Evolutionary conservation across 176 grass and related monocot genomes (phyloP).

Genomic region (Paspalum vaginatum): DNA sequence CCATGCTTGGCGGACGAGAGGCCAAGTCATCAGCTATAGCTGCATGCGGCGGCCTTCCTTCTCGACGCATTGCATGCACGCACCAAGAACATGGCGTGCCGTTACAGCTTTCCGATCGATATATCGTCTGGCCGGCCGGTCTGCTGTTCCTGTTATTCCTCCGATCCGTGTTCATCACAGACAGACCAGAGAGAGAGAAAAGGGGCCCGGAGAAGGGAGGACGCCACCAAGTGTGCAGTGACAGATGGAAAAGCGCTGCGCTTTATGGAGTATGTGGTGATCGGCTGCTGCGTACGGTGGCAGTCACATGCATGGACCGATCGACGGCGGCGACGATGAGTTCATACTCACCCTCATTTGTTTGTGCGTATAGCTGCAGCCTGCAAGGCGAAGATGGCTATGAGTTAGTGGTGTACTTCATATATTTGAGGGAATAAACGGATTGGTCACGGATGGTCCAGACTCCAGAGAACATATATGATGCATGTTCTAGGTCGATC

Average conservation of each 20-base stretch:
- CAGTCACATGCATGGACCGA: constrained; percentile 55
- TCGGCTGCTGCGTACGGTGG: constrained; percentile 25
- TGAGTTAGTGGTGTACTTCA: not conserved
- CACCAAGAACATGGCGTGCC: constrained; percentile 60
- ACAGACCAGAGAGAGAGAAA: not conserved
- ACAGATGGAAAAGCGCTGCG: constrained; percentile 40
- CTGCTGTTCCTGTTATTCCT: constrained; percentile 36
- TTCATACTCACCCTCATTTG: not conserved
- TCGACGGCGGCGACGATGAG: not conserved
- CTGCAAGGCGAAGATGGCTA: not conserved
- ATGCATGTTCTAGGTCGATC: not conserved
- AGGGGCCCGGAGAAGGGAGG: not conserved
- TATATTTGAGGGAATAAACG: constrained; percentile 21
- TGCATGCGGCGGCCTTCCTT: constrained; percentile 8
- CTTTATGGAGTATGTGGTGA: constrained; percentile 49
- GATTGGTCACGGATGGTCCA: constrained; percentile 22
- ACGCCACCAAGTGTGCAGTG: constrained; percentile 11
- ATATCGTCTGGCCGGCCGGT: constrained; percentile 1
- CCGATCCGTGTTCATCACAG: not conserved
- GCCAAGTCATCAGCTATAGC: constrained; percentile 38
- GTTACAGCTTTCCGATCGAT: constrained; percentile 44
- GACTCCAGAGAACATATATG: constrained; percentile 30
- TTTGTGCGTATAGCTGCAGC: not conserved
- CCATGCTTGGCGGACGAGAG: constrained; percentile 12
- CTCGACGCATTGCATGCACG: not conserved